These are phyloP conservation scores for Cyberlindnera americana DNA, from an alignment of 805 yeast species.

Conservation along the genomic window DNA sequence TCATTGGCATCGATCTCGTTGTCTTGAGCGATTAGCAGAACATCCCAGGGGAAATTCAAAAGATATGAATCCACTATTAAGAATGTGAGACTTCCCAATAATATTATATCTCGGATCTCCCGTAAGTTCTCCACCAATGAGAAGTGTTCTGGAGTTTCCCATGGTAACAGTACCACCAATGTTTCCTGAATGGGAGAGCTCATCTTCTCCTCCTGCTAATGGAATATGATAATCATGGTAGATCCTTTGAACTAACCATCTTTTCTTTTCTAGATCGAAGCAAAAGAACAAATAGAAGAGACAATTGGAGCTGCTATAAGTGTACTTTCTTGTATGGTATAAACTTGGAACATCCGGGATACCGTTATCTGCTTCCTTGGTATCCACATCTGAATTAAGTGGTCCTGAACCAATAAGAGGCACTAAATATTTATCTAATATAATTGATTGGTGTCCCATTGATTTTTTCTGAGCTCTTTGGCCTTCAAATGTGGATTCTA, in stretches of 20 bases:
- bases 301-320: background rate
- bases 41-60: conserved; percentile 11
- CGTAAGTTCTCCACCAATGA: conserved; percentile 10
- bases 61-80: conserved; percentile 6
- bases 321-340: background rate
- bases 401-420: conserved; percentile 8
- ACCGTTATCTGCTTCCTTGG: background rate
- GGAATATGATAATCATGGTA: conserved; percentile 10
- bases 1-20: too few relatives aligned
- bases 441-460: conserved; percentile 16
- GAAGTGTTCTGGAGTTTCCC: conserved; percentile 11
- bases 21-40: background rate
- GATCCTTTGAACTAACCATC: conserved; percentile 9
- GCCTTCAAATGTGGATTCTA: conserved; percentile 27
- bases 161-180: conserved; percentile 6
- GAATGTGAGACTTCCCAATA: conserved; percentile 1
- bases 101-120: background rate
- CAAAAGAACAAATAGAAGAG: conserved; percentile 3
- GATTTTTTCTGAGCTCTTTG: conserved; percentile 15
- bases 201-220: background rate
- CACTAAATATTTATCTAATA: conserved; percentile 21
- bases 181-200: conserved; percentile 1
- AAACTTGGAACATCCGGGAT: conserved; percentile 18
- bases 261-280: background rate
- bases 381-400: background rate